These are phyloP conservation scores for Tubosaeta sp. DNA, from an alignment of 768 basidiomycete species.

Conservation along the genomic window DNA sequence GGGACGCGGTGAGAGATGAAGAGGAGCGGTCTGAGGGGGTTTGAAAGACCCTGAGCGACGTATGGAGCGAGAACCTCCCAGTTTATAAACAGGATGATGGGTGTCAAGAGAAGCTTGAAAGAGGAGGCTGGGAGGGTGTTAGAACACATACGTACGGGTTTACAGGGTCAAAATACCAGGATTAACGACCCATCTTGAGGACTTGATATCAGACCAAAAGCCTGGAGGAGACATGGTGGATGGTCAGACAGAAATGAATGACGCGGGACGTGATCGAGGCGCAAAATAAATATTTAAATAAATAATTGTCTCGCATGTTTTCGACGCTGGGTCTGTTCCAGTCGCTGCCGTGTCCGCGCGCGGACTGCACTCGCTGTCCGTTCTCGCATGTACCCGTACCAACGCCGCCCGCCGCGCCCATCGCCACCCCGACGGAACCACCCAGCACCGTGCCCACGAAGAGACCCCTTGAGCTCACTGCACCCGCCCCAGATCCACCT, in stretches of 20 bases:
- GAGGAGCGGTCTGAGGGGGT: slow-evolving; percentile 73
- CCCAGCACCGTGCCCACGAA: slow-evolving; percentile 43
- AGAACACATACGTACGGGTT: neutral
- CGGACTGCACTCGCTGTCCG: slow-evolving; percentile 52
- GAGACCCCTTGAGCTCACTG: slow-evolving; percentile 34
- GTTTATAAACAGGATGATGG: slow-evolving; percentile 57
- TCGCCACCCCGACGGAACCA: neutral
- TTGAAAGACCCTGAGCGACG: slow-evolving; percentile 46
- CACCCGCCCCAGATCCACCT: slow-evolving; percentile 46
- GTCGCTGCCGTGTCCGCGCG: slow-evolving; percentile 55
- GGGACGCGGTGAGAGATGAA: slow-evolving; percentile 65
- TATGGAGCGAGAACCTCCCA: slow-evolving; percentile 56
- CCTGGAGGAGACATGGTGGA: slow-evolving; percentile 8
- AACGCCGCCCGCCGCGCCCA: slow-evolving; percentile 15
- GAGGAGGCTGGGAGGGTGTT: slow-evolving; percentile 45
- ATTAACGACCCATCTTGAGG: slow-evolving; percentile 66
- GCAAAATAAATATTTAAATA: neutral
- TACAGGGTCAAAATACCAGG: slow-evolving; percentile 43
- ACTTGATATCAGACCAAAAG: slow-evolving; percentile 49
- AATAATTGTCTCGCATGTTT: slow-evolving; percentile 51
- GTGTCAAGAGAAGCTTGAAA: slow-evolving; percentile 60
- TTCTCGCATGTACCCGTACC: slow-evolving; percentile 57
- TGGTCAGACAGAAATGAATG: slow-evolving; percentile 15
- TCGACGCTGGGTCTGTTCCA: slow-evolving; percentile 56
- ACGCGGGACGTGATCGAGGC: too few species aligned